Percentiles rank a stretch among this genome's conserved stretches.
Conservation (phyloP, 352 stramenopile genomes). For the Pythium dissotocum region DNA sequence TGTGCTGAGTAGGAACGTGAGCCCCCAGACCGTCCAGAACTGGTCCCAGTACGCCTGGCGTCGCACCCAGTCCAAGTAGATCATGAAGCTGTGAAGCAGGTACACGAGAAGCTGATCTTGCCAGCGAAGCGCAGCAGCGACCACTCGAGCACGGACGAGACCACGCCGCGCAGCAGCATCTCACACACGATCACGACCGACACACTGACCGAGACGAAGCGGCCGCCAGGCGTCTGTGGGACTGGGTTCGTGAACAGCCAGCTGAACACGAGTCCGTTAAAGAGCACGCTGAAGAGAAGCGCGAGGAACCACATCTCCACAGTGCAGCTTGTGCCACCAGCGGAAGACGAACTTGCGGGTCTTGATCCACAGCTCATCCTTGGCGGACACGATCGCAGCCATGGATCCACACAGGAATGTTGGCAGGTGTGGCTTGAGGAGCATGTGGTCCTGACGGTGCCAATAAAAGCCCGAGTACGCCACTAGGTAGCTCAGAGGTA, state of each 20-base stretch:
- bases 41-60: slow-evolving; percentile 40
- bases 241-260: slow-evolving; percentile 32
- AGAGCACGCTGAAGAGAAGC: slow-evolving; percentile 29
- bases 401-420: slow-evolving; percentile 42
- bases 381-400: slow-evolving; percentile 34
- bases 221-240: slow-evolving; percentile 10
- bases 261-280: slow-evolving; percentile 31
- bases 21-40: slow-evolving; percentile 36
- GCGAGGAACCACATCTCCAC: slow-evolving; percentile 24
- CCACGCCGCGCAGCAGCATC: slow-evolving; percentile 35
- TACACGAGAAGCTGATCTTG: slow-evolving; percentile 51
- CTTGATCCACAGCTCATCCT: slow-evolving; percentile 32
- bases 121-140: slow-evolving; percentile 32
- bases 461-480: slow-evolving; percentile 25
- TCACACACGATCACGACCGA: slow-evolving; percentile 38
- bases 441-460: slow-evolving; percentile 26
- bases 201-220: slow-evolving; percentile 27
- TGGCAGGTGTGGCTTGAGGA: slow-evolving; percentile 31
- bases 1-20: slow-evolving; percentile 33
- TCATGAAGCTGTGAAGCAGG: slow-evolving; percentile 49
- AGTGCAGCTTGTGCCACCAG: slow-evolving; percentile 32
- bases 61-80: slow-evolving; percentile 28
- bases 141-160: slow-evolving; percentile 35
- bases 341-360: slow-evolving; percentile 33
- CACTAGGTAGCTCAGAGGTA: slow-evolving; percentile 24